These are phyloP conservation scores for Fusarium vanettenii DNA, from an alignment of 2,329 filamentous ascomycete species.

Conservation along the genomic window DNA sequence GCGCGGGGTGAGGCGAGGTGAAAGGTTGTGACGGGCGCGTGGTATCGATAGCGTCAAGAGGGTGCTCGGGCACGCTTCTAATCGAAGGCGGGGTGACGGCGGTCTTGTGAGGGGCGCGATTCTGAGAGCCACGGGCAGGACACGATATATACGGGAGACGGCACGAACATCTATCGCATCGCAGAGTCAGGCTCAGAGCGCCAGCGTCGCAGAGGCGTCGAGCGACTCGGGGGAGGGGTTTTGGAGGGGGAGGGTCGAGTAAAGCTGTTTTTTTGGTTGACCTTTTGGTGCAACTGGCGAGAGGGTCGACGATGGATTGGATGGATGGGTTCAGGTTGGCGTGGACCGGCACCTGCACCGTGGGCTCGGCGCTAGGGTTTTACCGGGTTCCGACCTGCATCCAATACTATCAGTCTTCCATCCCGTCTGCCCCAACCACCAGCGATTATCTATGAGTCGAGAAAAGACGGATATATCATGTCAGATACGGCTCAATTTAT, in stretches of 20 bases:
- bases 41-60: slow-evolving; percentile 40
- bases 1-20: slow-evolving; percentile 16
- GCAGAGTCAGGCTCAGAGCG: slow-evolving; percentile 1
- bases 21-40: slow-evolving; percentile 14
- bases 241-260: not conserved
- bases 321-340: not conserved
- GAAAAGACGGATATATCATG: not conserved
- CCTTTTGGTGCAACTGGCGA: slow-evolving; percentile 29
- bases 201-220: slow-evolving; percentile 22
- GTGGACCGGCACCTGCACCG: slow-evolving; percentile 15
- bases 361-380: slow-evolving; percentile 38
- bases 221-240: not conserved
- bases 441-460: slow-evolving; percentile 17
- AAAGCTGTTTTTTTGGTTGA: slow-evolving; percentile 20
- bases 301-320: slow-evolving; percentile 8
- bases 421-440: not conserved
- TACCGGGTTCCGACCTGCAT: slow-evolving; percentile 36
- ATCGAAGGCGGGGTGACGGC: slow-evolving; percentile 42
- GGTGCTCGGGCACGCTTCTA: not conserved
- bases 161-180: slow-evolving; percentile 7
- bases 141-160: not conserved
- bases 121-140: slow-evolving; percentile 2
- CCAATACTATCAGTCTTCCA: not conserved
- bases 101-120: slow-evolving; percentile 39
- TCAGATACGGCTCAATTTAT: not conserved